phyloP scores from a whole-genome alignment of 495 filamentous ascomycete genomes.

The Penicillium salamii region DNA sequence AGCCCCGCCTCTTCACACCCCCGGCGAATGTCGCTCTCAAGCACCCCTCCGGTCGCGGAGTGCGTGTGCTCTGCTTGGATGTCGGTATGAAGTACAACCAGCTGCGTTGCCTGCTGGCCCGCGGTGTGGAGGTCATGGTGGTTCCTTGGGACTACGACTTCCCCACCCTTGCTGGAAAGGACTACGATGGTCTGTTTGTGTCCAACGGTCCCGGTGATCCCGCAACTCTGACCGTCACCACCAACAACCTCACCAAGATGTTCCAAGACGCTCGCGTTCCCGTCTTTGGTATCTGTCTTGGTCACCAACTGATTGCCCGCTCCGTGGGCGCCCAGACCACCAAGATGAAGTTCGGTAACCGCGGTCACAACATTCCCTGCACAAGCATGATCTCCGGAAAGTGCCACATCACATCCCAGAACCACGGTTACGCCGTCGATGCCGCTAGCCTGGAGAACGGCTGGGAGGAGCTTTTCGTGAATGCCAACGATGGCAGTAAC shows the following conservation, averaged over 20 bases:
- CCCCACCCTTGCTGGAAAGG: constrained; percentile 62
- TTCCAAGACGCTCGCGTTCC: constrained; percentile 74
- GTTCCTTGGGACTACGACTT: constrained; percentile 97
- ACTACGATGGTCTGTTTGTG: constrained; percentile 95
- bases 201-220: constrained; percentile 98
- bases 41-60: constrained; percentile 79
- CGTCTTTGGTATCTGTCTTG: constrained; percentile 95
- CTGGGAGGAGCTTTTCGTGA: constrained; percentile 94
- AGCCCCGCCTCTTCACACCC: constrained; percentile 78
- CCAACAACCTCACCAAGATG: constrained; percentile 69
- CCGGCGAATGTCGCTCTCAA: constrained; percentile 61
- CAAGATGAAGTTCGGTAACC: constrained; percentile 99
- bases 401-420: constrained; percentile 98
- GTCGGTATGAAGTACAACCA: constrained; percentile 98
- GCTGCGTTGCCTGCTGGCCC: constrained; percentile 81
- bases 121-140: constrained; percentile 92
- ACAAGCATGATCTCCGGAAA: constrained; percentile 90
- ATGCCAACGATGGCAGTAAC: constrained; percentile 97
- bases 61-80: constrained; percentile 89
- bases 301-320: constrained; percentile 90
- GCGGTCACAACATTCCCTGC: constrained; percentile 97
- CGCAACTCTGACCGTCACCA: constrained; percentile 71
- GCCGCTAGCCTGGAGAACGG: constrained; percentile 65
- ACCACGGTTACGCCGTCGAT: constrained; percentile 94
- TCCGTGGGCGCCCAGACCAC: constrained; percentile 82